Base-by-base conservation (phyloP, 2,329 filamentous ascomycete genomes). In the Cladosporium sp. region DNA sequence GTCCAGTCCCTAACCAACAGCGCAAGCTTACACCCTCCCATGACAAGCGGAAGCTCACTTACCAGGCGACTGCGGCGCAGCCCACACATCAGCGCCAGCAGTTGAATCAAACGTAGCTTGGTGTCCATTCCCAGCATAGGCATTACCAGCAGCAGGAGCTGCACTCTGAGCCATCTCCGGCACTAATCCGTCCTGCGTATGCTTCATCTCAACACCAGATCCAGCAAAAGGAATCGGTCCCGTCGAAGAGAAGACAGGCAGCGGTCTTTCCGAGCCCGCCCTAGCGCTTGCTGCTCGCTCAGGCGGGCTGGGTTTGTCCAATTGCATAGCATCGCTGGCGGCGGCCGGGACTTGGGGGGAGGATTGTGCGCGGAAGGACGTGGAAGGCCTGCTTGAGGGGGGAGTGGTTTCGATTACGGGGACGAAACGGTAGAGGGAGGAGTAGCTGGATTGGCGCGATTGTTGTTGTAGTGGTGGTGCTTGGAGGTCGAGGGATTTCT, bases 21-120 rank as follows among this genome's bases (percentile, higher is more conserved):
- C 22, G 5, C 22, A 27, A 27, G 4, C 22, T 9, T 27, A 4
- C 9, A 4, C 22, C 22, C 22, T 27, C 22, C 22, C 22, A 5
- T n/a, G n/a, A n/a, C n/a, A n/a, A n/a, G n/a, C n/a, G n/a, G n/a
- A 11, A 11, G 3, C 29, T 46, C 47, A 55, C 32, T 58, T 54
- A 19, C 51, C 52, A 11, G 74, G 71, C 22, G 72, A 74, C 20
- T 73, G 69, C 3, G 71, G 36, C 18, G 11, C 18, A 25, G 2
- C 33, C 33, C 30, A 25, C 11, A 15, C 25, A 7, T 12, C 22
- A 27, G 22, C 22, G 22, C 22, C 22, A 27, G 22, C 22, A 27
- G 5, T 27, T 27, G 22, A 4, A 27, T 27, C 9, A 4, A 9
- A 9, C 9, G 22, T 9, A 27, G 22, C 22, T 27, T 27, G 22